Base-by-base conservation (phyloP, 768 basidiomycete genomes). In the Pisolithus tinctorius region DNA sequence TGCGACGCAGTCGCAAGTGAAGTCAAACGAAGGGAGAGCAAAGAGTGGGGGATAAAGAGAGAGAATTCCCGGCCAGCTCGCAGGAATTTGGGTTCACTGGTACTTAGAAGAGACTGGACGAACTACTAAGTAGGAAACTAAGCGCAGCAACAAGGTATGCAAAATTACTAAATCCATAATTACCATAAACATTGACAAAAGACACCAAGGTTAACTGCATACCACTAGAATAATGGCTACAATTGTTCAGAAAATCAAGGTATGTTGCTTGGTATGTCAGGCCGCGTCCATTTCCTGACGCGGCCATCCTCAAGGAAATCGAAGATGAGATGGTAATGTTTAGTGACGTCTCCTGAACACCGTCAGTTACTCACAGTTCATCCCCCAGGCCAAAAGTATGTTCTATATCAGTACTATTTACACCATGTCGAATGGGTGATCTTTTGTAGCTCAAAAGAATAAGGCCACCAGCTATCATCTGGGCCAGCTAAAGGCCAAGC, bases 401-500 rank as follows among this genome's bases (percentile, higher is more conserved):
- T 74, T 47, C 54, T 27, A 36, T 49, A 54, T 49, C 44, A 23
- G 43, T 58, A 44, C 55, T 39, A 16, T 17, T 27, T 17, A n/a
- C 25, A 42, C 42, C 45, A 51, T 52, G 40, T 51, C 55, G 46
- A 57, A 57, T 51, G 17, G 43, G 51, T 49, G 13, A 54, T 27
- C 55, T 47, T 48, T 44, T 58, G n/a, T 68, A 93, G 90, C 90
- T 64, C 90, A 93, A 77, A 93, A 93, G 70, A 93, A 93, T 71
- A 93, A 93, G 82, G 89, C 89, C 73, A 92, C 89, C 58, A 92
- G 90, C 73, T 94, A 94, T 69, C 93, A 95, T 74, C 72, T 96
- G 53, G 94, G 94, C 48, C 91, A 94, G 73, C 84, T 97, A 67
- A 97, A 97, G 69, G 95, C 96, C 51, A 99, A 99, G 69, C 84